Evolutionary conservation across 2,329 filamentous ascomycete species (phyloP), one percentile per base, ranked within the genome.

Genomic region (Parasarocladium wereldwijsianum): DNA sequence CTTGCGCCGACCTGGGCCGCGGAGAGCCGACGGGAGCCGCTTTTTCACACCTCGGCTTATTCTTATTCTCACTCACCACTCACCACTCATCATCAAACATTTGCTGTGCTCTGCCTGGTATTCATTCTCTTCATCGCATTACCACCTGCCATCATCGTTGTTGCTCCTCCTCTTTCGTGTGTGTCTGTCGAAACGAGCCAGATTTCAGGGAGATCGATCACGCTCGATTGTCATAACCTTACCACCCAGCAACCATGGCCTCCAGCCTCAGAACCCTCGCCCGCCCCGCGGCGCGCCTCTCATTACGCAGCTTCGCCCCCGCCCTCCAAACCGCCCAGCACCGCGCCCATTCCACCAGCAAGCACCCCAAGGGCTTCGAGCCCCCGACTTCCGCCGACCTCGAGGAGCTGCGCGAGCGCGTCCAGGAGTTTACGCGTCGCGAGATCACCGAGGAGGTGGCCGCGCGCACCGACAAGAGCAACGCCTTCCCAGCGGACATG

Each of bases 401-500:
- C 6, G 56, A 76, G 14, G 84, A 93, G 57, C 63, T 93, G 35
- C 73, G 85, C 34, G 82, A 86, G 45, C 65, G 79, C 16, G 84
- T 92, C 17, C 81, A 85, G 43, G 86, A 94, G 34, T 98, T 98
- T 46, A 76, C 82, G 14, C 74, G 81, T 36, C 74, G 87, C 44
- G 85, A 94, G 54, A 86, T 96, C 34, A 60, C 84, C 13, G 80
- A 84, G 50, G 76, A 85, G 40, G 60, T 94, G 10, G 90, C 87
- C 1, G 69, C 81, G 8, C 62, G 62, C 33, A 92, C 85, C n/a
- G 87, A 98, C 58, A 70, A 70, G 47, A 65, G 66, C 47, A 96
- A 96, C 65, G 74, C 72, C 28, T 98, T 98, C 52, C 90, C 90
- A 4, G 67, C 72, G 29, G 74, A 79, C 6, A 87, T 98, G 78